Conservation (phyloP, 345 rosid genomes). For the Salix arbutifolia region DNA sequence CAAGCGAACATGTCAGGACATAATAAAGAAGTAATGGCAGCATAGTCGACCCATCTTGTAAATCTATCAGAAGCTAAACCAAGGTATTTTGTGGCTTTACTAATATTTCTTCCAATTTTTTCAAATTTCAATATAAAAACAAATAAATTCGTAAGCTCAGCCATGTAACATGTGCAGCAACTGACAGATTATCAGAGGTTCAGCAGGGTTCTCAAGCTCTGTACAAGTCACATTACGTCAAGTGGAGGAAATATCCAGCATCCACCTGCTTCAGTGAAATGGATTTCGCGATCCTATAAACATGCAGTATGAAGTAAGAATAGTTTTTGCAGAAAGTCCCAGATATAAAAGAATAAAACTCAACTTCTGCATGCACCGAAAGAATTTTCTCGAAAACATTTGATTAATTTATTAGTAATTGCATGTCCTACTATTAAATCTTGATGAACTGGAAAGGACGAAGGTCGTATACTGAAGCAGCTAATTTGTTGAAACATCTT, state of each 20-base stretch:
- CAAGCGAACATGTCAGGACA: background rate
- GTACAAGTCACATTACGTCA: too few species aligned
- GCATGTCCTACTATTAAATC: background rate
- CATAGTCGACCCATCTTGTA: slow-evolving; percentile 1
- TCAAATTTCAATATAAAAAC: too few species aligned
- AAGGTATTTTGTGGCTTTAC: too few species aligned
- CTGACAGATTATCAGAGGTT: too few species aligned
- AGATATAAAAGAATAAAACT: background rate
- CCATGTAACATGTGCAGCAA: too few species aligned
- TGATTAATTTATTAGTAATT: background rate
- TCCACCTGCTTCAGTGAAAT: too few species aligned
- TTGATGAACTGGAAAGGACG: background rate
- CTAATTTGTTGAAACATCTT: background rate
- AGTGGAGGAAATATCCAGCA: too few species aligned
- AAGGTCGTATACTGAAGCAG: background rate
- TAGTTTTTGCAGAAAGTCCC: background rate
- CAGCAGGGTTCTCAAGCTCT: too few species aligned
- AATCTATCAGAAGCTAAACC: background rate
- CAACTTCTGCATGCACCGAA: background rate
- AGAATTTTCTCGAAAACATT: too few species aligned
- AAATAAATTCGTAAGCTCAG: too few species aligned
- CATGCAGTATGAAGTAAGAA: background rate
- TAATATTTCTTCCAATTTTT: too few species aligned
- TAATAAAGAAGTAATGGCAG: slow-evolving; percentile 3
- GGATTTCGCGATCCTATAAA: too few species aligned